These are phyloP conservation scores for Eragrostis nindensis DNA, from an alignment of 176 grass and related monocot species.

Conservation along the genomic window DNA sequence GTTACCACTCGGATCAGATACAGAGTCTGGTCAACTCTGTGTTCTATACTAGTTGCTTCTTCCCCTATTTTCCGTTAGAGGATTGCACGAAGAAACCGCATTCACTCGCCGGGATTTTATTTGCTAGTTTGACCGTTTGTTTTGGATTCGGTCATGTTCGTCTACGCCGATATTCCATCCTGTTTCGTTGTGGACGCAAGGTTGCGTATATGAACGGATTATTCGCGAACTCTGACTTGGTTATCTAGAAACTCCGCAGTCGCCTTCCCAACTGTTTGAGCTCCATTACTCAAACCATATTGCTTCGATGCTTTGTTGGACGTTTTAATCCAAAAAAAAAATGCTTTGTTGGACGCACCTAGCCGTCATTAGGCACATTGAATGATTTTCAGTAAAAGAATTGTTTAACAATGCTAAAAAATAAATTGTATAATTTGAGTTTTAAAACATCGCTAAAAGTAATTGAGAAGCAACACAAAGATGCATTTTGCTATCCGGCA, in stretches of 20 bases:
- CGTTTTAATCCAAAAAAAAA: no score
- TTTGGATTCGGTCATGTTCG: conserved; percentile 18
- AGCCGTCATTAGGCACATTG: background rate
- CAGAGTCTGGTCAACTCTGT: conserved; percentile 16
- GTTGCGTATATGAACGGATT: background rate
- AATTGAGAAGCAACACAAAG: no score
- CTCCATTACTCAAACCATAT: no score
- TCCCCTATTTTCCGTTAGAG: background rate
- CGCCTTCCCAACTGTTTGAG: background rate
- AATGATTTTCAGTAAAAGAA: background rate
- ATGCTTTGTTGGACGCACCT: background rate
- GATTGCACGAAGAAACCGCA: conserved; percentile 10
- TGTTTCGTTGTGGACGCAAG: conserved; percentile 1
- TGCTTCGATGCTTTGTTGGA: no score
- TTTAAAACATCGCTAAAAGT: background rate
- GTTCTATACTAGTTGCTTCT: background rate
- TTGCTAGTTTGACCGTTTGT: conserved; percentile 27
- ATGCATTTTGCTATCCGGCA: no score
- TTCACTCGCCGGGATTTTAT: background rate
- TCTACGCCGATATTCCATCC: background rate
- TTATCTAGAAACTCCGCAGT: background rate
- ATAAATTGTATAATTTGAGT: background rate
- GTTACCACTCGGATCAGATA: background rate
- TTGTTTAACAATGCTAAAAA: no score
- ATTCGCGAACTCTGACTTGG: conserved; percentile 13